Percentiles rank a stretch among this genome's conserved stretches.
phyloP scores from a whole-genome alignment of 2,329 filamentous ascomycete genomes.

The Fusarium floridanum region DNA sequence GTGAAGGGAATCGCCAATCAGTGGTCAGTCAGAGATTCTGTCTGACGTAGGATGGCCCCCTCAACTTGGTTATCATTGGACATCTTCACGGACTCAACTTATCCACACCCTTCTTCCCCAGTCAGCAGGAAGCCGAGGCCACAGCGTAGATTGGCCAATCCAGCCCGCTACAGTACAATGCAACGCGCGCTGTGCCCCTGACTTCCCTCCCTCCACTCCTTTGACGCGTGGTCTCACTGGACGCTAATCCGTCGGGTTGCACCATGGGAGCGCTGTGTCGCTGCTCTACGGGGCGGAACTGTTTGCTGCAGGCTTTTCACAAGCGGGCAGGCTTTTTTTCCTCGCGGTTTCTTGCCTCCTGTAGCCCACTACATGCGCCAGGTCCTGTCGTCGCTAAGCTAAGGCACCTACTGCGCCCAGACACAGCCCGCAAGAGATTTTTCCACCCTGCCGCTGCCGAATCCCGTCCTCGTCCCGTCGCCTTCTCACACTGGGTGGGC shows the following conservation, averaged over 20 bases:
- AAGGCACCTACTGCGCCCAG: neutral
- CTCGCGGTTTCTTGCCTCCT: neutral
- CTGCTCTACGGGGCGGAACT: neutral
- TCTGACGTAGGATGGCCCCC: neutral
- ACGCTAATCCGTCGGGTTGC: neutral
- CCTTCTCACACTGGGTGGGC: neutral
- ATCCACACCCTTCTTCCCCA: neutral
- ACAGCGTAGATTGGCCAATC: neutral
- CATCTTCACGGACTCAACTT: neutral
- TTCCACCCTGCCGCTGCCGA: neutral
- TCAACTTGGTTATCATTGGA: neutral
- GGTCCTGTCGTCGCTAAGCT: too few relatives aligned
- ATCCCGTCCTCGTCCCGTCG: neutral
- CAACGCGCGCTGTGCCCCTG: neutral
- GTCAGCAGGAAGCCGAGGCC: neutral
- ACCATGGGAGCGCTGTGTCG: neutral
- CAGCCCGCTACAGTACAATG: neutral
- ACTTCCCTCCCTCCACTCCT: neutral
- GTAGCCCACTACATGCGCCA: neutral
- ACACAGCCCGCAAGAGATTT: neutral
- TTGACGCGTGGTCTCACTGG: slow-evolving; percentile 3
- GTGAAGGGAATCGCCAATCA: neutral
- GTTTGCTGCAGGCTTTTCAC: neutral
- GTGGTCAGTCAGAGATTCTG: neutral
- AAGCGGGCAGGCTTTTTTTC: neutral